These are phyloP conservation scores for Lobosporangium transversale DNA, from an alignment of 192 early-diverging fungal genomes.

Conservation along the genomic window DNA sequence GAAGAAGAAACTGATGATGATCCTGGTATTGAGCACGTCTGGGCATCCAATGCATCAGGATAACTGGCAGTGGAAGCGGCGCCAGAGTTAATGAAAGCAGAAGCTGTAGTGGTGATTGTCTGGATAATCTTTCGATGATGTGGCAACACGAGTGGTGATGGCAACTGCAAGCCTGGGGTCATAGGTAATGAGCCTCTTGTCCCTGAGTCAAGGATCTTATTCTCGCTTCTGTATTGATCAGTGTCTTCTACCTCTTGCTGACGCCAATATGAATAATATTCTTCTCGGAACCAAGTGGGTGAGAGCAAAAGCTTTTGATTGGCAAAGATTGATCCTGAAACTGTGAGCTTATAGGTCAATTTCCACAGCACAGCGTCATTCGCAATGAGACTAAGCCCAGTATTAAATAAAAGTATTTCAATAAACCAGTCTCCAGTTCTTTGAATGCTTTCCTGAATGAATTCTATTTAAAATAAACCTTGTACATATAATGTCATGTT, in stretches of 20 bases:
- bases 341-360: constrained; percentile 30
- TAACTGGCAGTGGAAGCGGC: background rate
- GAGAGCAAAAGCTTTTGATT: constrained; percentile 20
- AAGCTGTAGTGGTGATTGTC: background rate
- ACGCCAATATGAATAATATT: background rate
- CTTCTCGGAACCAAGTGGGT: constrained; percentile 13
- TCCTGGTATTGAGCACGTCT: background rate
- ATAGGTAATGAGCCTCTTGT: no score
- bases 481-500: no score
- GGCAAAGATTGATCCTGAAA: constrained; percentile 45
- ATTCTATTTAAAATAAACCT: no score
- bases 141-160: constrained; percentile 28
- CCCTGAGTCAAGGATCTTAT: background rate
- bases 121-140: constrained; percentile 33
- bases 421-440: no score
- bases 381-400: constrained; percentile 24
- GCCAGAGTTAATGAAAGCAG: background rate
- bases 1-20: background rate
- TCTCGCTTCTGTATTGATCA: background rate
- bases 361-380: constrained; percentile 40
- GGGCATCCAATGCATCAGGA: no score
- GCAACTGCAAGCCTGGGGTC: constrained; percentile 23
- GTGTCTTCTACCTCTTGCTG: background rate
- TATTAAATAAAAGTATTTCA: background rate
- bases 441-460: no score